Evolutionary conservation across 768 basidiomycete genomes (phyloP).

Genomic region (Phanerochaete carnosa): DNA sequence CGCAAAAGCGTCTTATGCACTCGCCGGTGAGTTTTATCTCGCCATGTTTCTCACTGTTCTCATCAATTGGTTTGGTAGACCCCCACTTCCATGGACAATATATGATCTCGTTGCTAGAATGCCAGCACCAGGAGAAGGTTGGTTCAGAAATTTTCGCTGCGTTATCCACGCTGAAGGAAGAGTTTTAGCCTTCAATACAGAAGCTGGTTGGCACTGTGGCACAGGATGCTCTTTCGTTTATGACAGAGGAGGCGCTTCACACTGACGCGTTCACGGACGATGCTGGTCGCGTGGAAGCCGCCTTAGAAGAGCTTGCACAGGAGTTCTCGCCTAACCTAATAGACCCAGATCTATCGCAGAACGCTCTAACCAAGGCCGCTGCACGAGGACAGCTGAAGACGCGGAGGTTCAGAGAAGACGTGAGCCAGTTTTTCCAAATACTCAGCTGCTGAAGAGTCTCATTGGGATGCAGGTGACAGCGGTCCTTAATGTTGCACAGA

Average conservation of each 20-base stretch:
- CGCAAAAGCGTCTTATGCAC: conserved; percentile 57
- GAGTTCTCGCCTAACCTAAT: conserved; percentile 48
- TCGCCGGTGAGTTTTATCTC: conserved; percentile 46
- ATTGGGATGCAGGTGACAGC: conserved; percentile 44
- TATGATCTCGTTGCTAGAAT: conserved; percentile 61
- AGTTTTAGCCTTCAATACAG: conserved; percentile 66
- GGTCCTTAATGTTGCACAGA: conserved; percentile 57
- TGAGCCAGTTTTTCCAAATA: conserved; percentile 24
- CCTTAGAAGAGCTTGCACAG: conserved; percentile 43
- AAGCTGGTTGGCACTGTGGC: conserved; percentile 63
- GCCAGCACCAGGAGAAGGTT: conserved; percentile 87
- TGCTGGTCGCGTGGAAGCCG: conserved; percentile 43
- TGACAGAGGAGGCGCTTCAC: conserved; percentile 62
- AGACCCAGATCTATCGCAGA: conserved; percentile 39
- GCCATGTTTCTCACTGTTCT: neutral
- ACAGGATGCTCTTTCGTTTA: conserved; percentile 54
- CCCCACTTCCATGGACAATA: conserved; percentile 53
- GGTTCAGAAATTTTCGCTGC: neutral
- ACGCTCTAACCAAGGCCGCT: conserved; percentile 40
- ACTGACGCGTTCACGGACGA: conserved; percentile 58
- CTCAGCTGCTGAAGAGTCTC: neutral
- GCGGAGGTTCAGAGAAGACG: conserved; percentile 46
- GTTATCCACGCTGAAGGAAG: neutral
- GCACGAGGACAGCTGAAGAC: conserved; percentile 44
- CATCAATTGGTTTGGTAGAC: conserved; percentile 36